These are phyloP conservation scores for Cicer arietinum DNA, from an alignment of 306 rosid genomes.

Conservation along the genomic window DNA sequence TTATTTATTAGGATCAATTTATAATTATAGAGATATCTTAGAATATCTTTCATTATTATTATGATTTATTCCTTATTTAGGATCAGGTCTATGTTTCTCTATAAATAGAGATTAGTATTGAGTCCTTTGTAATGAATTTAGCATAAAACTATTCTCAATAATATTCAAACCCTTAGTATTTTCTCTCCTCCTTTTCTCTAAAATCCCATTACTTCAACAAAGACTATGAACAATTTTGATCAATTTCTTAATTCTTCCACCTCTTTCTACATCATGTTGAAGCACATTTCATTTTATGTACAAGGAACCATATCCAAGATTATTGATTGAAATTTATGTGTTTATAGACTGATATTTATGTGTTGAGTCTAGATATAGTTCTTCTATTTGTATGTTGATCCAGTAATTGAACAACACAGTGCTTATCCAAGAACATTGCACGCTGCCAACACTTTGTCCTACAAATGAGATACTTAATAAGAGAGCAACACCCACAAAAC, in stretches of 20 bases:
- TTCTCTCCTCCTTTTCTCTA: too few relatives aligned
- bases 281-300: constrained; percentile 14
- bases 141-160: too few relatives aligned
- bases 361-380: constrained; percentile 38
- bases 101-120: too few relatives aligned
- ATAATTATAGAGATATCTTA: too few relatives aligned
- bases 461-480: constrained; percentile 60
- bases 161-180: too few relatives aligned
- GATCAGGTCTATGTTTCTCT: too few relatives aligned
- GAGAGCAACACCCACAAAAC: constrained; percentile 60
- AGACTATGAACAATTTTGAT: background rate
- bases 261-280: background rate
- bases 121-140: too few relatives aligned
- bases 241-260: constrained; percentile 10
- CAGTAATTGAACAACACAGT: constrained; percentile 55
- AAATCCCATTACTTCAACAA: too few relatives aligned
- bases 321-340: background rate
- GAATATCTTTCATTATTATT: too few relatives aligned
- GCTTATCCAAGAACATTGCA: constrained; percentile 66
- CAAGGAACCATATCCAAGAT: constrained; percentile 26
- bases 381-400: constrained; percentile 41
- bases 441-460: constrained; percentile 58
- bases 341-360: background rate
- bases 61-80: too few relatives aligned
- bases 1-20: too few relatives aligned